Evolutionary conservation across 352 stramenopile species (phyloP), one percentile per base, ranked within the genome.

Genomic region (Pythium brachiatum): DNA sequence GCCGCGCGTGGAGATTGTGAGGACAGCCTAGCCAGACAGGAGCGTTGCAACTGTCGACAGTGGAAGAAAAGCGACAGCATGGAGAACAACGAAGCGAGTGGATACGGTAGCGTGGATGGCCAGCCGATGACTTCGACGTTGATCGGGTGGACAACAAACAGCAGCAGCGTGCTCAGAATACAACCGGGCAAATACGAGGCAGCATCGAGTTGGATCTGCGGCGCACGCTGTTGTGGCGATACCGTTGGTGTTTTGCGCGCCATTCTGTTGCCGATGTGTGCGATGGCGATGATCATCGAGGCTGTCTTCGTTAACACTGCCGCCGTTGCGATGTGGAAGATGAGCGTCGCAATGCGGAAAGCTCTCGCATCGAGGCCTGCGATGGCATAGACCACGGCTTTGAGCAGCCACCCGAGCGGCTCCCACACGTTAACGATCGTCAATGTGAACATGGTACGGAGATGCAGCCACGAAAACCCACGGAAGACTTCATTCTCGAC

Each of bases 41-140:
- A 36, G 18, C 25, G 38, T 18, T 61, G 31, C 3, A 68, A 34
- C 12, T n/a, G 52, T 16, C 41, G 52, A 15, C 53, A 53, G 34
- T 81, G 64, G 23, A 60, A 65, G 18, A 50, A 73, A 1, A 88
- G 31, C 6, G 71, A 69, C 11, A 90, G 50, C 50, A 79, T 68
- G 13, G 70, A 72, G 50, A 92, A 89, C 11, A 90, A 39, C 5
- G 72, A 71, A 6, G 74, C 74, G 15, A 89, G 66, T 2, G 81
- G 63, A 50, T 94, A 92, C 1, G 84, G 81, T 60, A 92, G 78
- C 1, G 77, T 79, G 0, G 82, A 92, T 26, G 82, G 76, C 81
- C 83, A 93, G 12, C 53, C 78, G 25, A 93, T 67, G 29, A 91
- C 72, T 43, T 93, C 81, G 26, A 88, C 74, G 41, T 88, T 66